Percentiles rank a stretch among this genome's conserved stretches.
Evolutionary conservation across 495 filamentous ascomycete genomes (phyloP).

Genomic region (Hypoxylon cercidicola): DNA sequence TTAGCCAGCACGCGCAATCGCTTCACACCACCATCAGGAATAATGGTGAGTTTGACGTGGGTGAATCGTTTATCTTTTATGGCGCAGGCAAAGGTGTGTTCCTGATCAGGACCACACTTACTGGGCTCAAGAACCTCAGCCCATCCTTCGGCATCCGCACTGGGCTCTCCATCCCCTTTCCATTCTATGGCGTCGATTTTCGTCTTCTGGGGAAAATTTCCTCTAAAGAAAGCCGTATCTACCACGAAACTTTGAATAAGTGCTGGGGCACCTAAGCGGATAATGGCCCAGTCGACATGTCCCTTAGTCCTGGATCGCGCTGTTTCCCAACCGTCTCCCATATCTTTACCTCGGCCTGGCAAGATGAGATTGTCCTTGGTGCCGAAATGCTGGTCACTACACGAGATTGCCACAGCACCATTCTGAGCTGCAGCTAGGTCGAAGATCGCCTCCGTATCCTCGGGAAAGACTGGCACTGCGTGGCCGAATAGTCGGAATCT

Average conservation of each 20-base stretch:
- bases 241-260: constrained; percentile 77
- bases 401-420: constrained; percentile 78
- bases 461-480: constrained; percentile 76
- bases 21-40: constrained; percentile 94
- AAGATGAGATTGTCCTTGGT: constrained; percentile 84
- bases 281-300: constrained; percentile 88
- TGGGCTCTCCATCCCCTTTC: constrained; percentile 63
- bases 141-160: constrained; percentile 73
- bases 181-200: constrained; percentile 73
- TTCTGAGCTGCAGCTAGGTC: constrained; percentile 86
- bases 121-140: constrained; percentile 70
- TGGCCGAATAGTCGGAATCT: constrained; percentile 84
- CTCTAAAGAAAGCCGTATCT: constrained; percentile 90
- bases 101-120: constrained; percentile 80
- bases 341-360: constrained; percentile 86
- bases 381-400: constrained; percentile 89
- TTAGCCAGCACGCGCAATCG: constrained; percentile 82
- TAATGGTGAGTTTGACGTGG: constrained; percentile 88
- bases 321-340: constrained; percentile 97
- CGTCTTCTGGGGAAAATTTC: constrained; percentile 86
- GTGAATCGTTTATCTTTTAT: constrained; percentile 70
- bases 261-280: constrained; percentile 78
- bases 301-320: constrained; percentile 77
- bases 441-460: constrained; percentile 69
- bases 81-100: constrained; percentile 74